Evolutionary conservation across 345 rosid species (phyloP), one percentile per base, ranked within the genome.

Genomic region (Eucalyptus tenuipes): DNA sequence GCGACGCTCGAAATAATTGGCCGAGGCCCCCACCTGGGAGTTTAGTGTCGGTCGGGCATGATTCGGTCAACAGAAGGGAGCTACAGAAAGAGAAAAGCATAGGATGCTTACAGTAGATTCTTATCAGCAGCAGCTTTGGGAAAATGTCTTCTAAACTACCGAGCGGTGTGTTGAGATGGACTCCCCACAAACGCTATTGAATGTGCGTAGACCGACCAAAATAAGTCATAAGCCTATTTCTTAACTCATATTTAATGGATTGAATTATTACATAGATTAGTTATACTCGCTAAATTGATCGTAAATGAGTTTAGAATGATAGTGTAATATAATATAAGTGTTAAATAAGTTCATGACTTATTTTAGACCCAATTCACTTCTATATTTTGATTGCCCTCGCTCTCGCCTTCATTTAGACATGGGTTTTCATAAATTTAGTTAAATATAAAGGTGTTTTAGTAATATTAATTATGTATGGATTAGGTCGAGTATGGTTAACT

Each of bases 221-320:
- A 20, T 7, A 52, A 9, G 22, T 52, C 57, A 7, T 3, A 4
- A 55, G 29, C 9, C 0, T 10, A 24, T 55, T 24, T 24, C 61
- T 55, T 2, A 55, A 55, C 61, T 55, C 27, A 10, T 4, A 22
- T 55, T 24, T 24, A 9, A 55, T 9, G 13, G 6, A 22, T 6
- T 4, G 6, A 55, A 2, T 55, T 55, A 11, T 55, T 55, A 55
- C 8, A 24, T 52, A 10, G 4, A 22, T 24, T 55, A 55, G 12
- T 55, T 1, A 55, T 55, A 1, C 29, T 10, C 29, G 1, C 6
- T 55, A 24, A 10, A 24, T 55, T 0, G 4, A 55, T 24, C 0
- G 5, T 55, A 24, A 24, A 1, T 52, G 25, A 52, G 1, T 8
- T 52, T 52, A 52, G 2, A 20, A 52, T 8, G 0, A 2, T 55